Conservation (phyloP, 192 early-diverging fungal species). For the Chytriomyces sp. region DNA sequence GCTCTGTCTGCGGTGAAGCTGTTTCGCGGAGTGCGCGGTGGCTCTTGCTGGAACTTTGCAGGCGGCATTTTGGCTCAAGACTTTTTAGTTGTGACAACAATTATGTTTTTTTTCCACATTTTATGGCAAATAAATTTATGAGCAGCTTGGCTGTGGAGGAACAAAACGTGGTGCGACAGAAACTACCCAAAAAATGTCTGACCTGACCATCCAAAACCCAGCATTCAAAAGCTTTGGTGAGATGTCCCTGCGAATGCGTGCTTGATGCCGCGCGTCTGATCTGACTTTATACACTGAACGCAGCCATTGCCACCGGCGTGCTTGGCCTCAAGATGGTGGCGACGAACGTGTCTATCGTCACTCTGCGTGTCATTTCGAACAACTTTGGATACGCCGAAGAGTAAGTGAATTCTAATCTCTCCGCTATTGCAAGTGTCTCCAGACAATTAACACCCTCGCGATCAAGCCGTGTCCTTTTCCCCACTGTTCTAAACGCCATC, state of each 20-base stretch:
- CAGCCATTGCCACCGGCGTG: not conserved
- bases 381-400: not conserved
- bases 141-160: no score
- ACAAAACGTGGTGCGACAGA: no score
- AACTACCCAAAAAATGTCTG: not conserved
- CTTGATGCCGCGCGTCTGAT: not conserved
- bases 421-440: no score
- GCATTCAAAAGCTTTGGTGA: not conserved
- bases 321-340: not conserved
- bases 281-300: not conserved
- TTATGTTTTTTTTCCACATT: no score
- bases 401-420: no score
- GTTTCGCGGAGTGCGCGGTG: not conserved
- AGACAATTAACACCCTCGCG: not conserved
- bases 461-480: not conserved
- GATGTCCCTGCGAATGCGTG: not conserved
- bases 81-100: no score
- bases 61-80: no score
- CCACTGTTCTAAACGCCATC: not conserved
- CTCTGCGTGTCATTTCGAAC: not conserved
- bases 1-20: slow-evolving; percentile 17
- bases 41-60: slow-evolving; percentile 1
- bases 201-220: not conserved
- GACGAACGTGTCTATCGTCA: not conserved
- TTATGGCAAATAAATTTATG: no score